A percentile compares a stretch with the other conserved stretches of the same genome.
These are phyloP conservation scores for Aspergillus tubingensis DNA, from an alignment of 2,329 filamentous ascomycete genomes.

Conservation along the genomic window DNA sequence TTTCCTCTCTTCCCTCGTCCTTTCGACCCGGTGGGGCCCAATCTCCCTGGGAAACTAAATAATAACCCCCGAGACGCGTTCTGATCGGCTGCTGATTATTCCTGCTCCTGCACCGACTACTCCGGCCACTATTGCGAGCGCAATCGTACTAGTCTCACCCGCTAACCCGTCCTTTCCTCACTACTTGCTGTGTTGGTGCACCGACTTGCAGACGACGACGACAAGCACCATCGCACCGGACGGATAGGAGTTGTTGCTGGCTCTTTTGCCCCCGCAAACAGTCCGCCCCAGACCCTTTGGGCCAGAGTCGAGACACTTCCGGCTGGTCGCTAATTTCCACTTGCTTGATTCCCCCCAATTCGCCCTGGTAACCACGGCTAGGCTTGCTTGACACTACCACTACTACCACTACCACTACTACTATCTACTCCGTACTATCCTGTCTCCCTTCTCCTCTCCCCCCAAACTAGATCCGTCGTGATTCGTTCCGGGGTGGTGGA, in stretches of 20 bases:
- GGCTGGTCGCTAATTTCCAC: constrained; percentile 9
- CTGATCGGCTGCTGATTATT: constrained; percentile 19
- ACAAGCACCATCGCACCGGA: not conserved
- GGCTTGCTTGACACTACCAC: too few relatives aligned
- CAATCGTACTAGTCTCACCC: constrained; percentile 5
- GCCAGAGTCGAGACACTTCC: not conserved
- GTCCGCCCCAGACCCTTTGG: constrained; percentile 24
- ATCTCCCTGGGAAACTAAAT: constrained; percentile 9
- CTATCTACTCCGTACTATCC: not conserved
- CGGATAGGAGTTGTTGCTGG: not conserved
- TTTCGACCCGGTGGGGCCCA: constrained; percentile 10
- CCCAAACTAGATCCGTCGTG: not conserved
- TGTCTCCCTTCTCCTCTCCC: not conserved
- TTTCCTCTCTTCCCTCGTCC: not conserved
- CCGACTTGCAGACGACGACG: not conserved
- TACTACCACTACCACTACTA: constrained; percentile 9
- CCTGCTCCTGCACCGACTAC: constrained; percentile 3
- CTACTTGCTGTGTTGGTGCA: too few relatives aligned
- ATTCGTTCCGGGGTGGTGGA: constrained; percentile 9
- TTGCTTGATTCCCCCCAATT: constrained; percentile 19
- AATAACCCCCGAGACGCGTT: constrained; percentile 10
- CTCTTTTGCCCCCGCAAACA: constrained; percentile 30
- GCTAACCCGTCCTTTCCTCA: not conserved
- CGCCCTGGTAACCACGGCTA: constrained; percentile 32
- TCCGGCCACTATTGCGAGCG: not conserved